A percentile compares a stretch with the other conserved stretches of the same genome.
Evolutionary conservation across 306 rosid species (phyloP).

Genomic region (Elaeagnus macrophylla): DNA sequence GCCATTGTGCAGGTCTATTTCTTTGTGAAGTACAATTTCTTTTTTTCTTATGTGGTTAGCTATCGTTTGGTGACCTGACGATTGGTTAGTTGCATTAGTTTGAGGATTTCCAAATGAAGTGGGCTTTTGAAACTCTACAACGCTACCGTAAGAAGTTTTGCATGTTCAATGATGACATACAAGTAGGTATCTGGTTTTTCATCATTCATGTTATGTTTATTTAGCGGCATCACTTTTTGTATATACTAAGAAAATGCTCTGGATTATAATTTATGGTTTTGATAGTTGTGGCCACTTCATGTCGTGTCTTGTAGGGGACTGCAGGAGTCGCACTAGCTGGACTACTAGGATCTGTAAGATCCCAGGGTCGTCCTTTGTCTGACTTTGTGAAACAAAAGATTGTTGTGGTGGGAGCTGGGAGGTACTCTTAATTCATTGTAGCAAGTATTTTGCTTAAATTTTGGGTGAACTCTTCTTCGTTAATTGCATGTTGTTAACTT

Average conservation of each 20-base stretch:
- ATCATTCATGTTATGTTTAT: constrained; percentile 11
- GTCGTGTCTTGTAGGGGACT: constrained; percentile 64
- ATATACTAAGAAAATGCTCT: background rate
- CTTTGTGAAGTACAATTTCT: constrained; percentile 18
- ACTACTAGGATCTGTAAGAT: constrained; percentile 84
- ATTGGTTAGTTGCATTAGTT: constrained; percentile 46
- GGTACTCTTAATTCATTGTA: constrained; percentile 41
- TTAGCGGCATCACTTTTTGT: background rate
- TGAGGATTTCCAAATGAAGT: constrained; percentile 99
- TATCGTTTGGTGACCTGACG: constrained; percentile 25
- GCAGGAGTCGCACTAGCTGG: constrained; percentile 99
- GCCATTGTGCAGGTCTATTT: constrained; percentile 77
- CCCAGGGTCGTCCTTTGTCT: constrained; percentile 81
- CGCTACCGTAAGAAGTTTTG: constrained; percentile 88
- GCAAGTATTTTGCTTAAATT: constrained; percentile 16
- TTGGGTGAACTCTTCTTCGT: constrained; percentile 11
- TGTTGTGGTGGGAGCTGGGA: constrained; percentile 98
- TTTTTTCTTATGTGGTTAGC: constrained; percentile 10
- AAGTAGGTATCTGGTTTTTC: constrained; percentile 43
- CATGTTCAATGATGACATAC: constrained; percentile 98
- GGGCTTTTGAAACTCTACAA: constrained; percentile 97
- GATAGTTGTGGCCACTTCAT: constrained; percentile 5
- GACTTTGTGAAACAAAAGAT: constrained; percentile 85
- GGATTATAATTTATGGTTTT: background rate
- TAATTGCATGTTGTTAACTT: constrained; percentile 21